Base-by-base conservation (phyloP, 2,329 filamentous ascomycete species). In the Penicillium sp. region DNA sequence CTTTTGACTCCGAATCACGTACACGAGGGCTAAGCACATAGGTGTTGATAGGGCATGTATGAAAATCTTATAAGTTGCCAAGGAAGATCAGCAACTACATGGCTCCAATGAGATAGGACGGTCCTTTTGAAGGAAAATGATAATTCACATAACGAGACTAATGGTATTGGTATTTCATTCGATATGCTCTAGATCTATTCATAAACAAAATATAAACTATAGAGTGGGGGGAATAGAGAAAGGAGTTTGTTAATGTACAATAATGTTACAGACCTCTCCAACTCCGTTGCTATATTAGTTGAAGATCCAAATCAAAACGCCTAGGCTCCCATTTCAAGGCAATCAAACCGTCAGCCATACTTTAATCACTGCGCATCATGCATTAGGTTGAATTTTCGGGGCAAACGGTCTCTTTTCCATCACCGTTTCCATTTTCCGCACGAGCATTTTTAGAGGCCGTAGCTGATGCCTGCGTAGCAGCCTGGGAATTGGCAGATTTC, bases 161-260 rank as follows among this genome's bases (percentile, higher is more conserved):
- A 54, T 55, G n/a, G n/a, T 25, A 52, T 57, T 54, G 42, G 23
- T 54, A 46, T 47, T 19, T 53, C 46, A 37, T 31, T 25, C 35
- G 5, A 29, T 41, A 38, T 54, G 12, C 21, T 48, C 49, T 38
- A 46, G 27, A 37, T 48, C 49, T 48, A 57, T 57, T 35, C 50
- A 46, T 33, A 53, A 47, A 51, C 37, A 38, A 29, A 45, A 48
- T 23, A 54, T 50, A 35, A 56, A 50, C 29, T 35, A 50, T 58
- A 42, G 50, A 57, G 50, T 27, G 46, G 52, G 54, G 46, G 47
- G 52, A 48, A 58, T 55, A 56, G 52, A 50, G 55, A 23, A 48
- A 54, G 17, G 56, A 56, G 25, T 50, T 40, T 50, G 46, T n/a
- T 56, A 50, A 45, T 56, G 52, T 56, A 56, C 51, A 58, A 33